Percentiles rank a stretch among this genome's conserved stretches.
These are phyloP conservation scores for Botrytis aclada DNA, from an alignment of 2,329 filamentous ascomycete species.

Conservation along the genomic window DNA sequence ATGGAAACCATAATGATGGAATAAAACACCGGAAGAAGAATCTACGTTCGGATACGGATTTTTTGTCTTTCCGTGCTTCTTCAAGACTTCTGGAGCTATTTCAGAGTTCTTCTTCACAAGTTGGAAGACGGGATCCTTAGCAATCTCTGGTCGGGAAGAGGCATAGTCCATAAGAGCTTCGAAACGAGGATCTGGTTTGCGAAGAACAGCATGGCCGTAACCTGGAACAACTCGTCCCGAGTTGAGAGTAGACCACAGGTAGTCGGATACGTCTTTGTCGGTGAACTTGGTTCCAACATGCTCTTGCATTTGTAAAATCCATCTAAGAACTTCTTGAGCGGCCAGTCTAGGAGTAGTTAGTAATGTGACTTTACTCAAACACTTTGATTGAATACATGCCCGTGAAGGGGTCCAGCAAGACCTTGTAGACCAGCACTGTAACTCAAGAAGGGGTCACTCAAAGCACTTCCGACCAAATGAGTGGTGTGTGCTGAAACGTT, in stretches of 20 bases:
- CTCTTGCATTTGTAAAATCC: slow-evolving; percentile 95
- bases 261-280: slow-evolving; percentile 78
- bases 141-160: slow-evolving; percentile 77
- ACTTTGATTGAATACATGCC: slow-evolving; percentile 45
- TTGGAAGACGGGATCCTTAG: slow-evolving; percentile 84
- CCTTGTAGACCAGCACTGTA: slow-evolving; percentile 96
- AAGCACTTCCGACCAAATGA: slow-evolving; percentile 89
- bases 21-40: slow-evolving; percentile 86
- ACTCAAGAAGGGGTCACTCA: slow-evolving; percentile 92
- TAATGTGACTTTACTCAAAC: neutral
- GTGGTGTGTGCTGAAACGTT: slow-evolving; percentile 96
- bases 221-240: slow-evolving; percentile 89
- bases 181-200: slow-evolving; percentile 96
- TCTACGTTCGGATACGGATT: slow-evolving; percentile 98
- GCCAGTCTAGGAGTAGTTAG: slow-evolving; percentile 59
- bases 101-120: slow-evolving; percentile 91
- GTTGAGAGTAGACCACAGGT: slow-evolving; percentile 91
- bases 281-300: slow-evolving; percentile 74
- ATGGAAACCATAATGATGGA: slow-evolving; percentile 97
- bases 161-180: slow-evolving; percentile 97
- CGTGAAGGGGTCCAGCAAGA: slow-evolving; percentile 88
- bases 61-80: slow-evolving; percentile 96
- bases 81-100: slow-evolving; percentile 85
- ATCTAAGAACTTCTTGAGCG: slow-evolving; percentile 94
- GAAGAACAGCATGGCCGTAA: slow-evolving; percentile 92